These are phyloP conservation scores for Farysia itapuensis DNA, from an alignment of 1,284 basidiomycete genomes.

Conservation along the genomic window DNA sequence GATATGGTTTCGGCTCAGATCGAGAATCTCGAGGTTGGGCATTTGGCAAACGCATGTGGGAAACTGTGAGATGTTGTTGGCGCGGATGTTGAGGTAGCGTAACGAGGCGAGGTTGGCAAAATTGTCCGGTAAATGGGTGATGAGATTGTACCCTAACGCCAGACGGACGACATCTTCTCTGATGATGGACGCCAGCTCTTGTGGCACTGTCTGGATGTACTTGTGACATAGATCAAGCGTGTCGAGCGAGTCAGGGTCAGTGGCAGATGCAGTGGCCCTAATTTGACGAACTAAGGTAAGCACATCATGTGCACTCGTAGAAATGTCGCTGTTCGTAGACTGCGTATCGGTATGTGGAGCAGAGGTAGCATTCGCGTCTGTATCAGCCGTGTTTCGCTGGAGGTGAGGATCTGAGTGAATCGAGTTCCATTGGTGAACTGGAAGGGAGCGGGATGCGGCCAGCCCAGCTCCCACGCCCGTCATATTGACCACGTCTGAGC, in stretches of 20 bases:
- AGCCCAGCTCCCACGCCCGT: too few species aligned
- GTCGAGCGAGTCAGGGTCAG: conserved; percentile 18
- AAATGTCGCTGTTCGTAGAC: too few species aligned
- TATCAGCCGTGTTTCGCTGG: too few species aligned
- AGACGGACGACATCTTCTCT: conserved; percentile 64
- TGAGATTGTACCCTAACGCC: conserved; percentile 80
- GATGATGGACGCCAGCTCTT: conserved; percentile 36
- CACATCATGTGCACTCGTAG: too few species aligned
- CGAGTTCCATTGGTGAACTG: too few species aligned
- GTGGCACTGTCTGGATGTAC: conserved; percentile 34
- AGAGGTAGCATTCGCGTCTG: too few species aligned
- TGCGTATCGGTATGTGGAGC: too few species aligned
- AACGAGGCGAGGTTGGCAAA: conserved; percentile 77
- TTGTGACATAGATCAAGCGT: conserved; percentile 50
- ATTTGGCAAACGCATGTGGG: conserved; percentile 74
- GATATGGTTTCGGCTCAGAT: conserved; percentile 91
- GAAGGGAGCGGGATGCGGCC: too few species aligned
- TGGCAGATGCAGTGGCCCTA: too few species aligned
- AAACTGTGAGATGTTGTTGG: conserved; percentile 80
- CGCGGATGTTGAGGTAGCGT: conserved; percentile 89
- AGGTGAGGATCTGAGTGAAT: too few species aligned
- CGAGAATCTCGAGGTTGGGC: conserved; percentile 86
- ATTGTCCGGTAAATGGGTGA: conserved; percentile 76
- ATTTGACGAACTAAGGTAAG: too few species aligned
- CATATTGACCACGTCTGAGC: too few species aligned